Conservation (phyloP, 768 basidiomycete species). For the Boletus rex-veris region DNA sequence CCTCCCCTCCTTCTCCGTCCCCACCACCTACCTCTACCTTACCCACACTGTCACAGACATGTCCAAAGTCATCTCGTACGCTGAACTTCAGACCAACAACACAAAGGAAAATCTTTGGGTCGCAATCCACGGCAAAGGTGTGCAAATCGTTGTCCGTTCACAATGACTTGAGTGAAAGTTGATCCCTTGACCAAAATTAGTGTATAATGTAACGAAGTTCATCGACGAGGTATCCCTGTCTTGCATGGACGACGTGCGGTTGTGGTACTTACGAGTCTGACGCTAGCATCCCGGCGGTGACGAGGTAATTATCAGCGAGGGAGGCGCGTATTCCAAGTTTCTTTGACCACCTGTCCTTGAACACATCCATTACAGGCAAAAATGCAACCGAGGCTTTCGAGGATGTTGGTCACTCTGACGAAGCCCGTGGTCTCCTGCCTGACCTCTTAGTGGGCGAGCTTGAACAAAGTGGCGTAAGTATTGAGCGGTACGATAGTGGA, state of each 20-base stretch:
- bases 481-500: neutral
- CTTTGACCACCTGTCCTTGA: neutral
- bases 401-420: constrained; percentile 98
- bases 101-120: constrained; percentile 76
- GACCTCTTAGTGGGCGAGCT: constrained; percentile 82
- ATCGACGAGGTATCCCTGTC: constrained; percentile 74
- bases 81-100: constrained; percentile 76
- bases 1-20: constrained; percentile 5
- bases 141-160: constrained; percentile 2
- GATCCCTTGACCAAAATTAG: constrained; percentile 38
- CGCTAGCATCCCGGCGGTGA: constrained; percentile 93
- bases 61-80: constrained; percentile 59
- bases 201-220: constrained; percentile 93
- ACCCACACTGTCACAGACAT: constrained; percentile 25
- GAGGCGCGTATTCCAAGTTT: constrained; percentile 53
- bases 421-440: constrained; percentile 83
- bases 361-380: constrained; percentile 55
- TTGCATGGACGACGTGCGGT: neutral
- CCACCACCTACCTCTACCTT: constrained; percentile 10
- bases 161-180: neutral
- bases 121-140: constrained; percentile 84
- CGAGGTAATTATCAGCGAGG: constrained; percentile 93
- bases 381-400: constrained; percentile 99
- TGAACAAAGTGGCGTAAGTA: constrained; percentile 62
- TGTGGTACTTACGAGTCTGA: constrained; percentile 5